These are phyloP conservation scores for Neurospora sp. DNA, from an alignment of 2,329 filamentous ascomycete species.

Conservation along the genomic window DNA sequence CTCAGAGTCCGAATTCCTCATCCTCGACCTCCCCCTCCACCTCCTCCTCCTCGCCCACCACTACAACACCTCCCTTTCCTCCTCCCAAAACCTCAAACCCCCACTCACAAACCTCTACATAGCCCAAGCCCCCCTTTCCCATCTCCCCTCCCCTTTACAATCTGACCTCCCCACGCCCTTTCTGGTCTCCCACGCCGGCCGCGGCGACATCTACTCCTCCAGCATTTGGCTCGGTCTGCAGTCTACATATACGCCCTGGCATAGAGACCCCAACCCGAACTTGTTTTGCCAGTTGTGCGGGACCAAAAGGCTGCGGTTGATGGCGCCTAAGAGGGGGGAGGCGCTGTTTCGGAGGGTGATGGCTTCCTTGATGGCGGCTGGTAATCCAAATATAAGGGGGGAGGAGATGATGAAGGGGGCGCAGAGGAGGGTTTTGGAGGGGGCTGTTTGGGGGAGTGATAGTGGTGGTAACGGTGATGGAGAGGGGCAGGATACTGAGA, in stretches of 20 bases:
- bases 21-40: slow-evolving; percentile 50
- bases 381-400: slow-evolving; percentile 51
- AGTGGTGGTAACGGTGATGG: slow-evolving; percentile 1
- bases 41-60: slow-evolving; percentile 51
- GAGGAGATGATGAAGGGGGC: slow-evolving; percentile 85
- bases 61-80: slow-evolving; percentile 30
- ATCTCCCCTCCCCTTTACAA: slow-evolving; percentile 54
- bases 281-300: slow-evolving; percentile 76
- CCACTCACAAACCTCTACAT: slow-evolving; percentile 57
- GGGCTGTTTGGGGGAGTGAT: slow-evolving; percentile 54
- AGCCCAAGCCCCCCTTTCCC: slow-evolving; percentile 65
- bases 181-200: slow-evolving; percentile 53
- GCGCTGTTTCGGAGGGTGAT: slow-evolving; percentile 50
- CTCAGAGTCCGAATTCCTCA: slow-evolving; percentile 33
- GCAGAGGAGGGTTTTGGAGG: slow-evolving; percentile 58
- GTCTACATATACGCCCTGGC: slow-evolving; percentile 82
- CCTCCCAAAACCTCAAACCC: not conserved
- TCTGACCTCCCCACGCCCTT: slow-evolving; percentile 59
- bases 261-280: slow-evolving; percentile 91
- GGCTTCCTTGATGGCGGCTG: slow-evolving; percentile 25
- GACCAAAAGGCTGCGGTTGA: slow-evolving; percentile 61
- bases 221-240: slow-evolving; percentile 84
- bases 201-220: slow-evolving; percentile 76
- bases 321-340: slow-evolving; percentile 54
- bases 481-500: slow-evolving; percentile 11